Base-by-base conservation (phyloP, 1,284 basidiomycete genomes). In the Rhodotorula sp. region DNA sequence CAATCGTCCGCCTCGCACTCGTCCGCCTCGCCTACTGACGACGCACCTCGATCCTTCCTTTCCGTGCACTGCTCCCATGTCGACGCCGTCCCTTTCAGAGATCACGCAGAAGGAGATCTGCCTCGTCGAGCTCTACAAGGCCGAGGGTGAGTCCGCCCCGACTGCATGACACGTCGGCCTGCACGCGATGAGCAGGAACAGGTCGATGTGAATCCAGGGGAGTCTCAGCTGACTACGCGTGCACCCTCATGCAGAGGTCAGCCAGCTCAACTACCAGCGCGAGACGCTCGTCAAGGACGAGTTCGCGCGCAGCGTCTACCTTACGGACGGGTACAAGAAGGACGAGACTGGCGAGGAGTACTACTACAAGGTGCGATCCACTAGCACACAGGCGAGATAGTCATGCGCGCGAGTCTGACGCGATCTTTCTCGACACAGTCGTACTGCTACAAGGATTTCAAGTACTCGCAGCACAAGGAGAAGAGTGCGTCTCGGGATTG, bases 391-490 rank as follows among this genome's bases (percentile, higher is more conserved):
- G 4, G 3, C n/a, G 1, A 34, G 1, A 34, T 34, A 34, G n/a
- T 50, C n/a, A 4, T 12, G 3, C 23, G 1, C 7, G 25, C 9
- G 3, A 8, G 14, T 8, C 25, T 9, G 21, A 9, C 34, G 54
- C 27, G 4, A 8, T n/a, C n/a, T 41, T 42, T 1, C 27, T 1
- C 16, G 16, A 25, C 46, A 9, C 59, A 61, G 49, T 50, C 48
- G 21, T 61, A 42, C 49, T 61, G 60, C 49, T 61, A 61, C 60
- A 61, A 61, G 60, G 48, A 49, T 5, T 61, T 48, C 48, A 48
- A 61, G 23, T 61, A 61, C 60, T 61, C 60, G 21, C 41, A 49
- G 60, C 60, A 61, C 49, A 61, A 49, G 49, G 48, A 62, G 12
- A 53, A 49, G 61, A 53, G 55, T 56, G 41, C 55, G 55, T 17